These are phyloP conservation scores for Zasmidium cellare DNA, from an alignment of 2,329 filamentous ascomycete genomes.

Conservation along the genomic window DNA sequence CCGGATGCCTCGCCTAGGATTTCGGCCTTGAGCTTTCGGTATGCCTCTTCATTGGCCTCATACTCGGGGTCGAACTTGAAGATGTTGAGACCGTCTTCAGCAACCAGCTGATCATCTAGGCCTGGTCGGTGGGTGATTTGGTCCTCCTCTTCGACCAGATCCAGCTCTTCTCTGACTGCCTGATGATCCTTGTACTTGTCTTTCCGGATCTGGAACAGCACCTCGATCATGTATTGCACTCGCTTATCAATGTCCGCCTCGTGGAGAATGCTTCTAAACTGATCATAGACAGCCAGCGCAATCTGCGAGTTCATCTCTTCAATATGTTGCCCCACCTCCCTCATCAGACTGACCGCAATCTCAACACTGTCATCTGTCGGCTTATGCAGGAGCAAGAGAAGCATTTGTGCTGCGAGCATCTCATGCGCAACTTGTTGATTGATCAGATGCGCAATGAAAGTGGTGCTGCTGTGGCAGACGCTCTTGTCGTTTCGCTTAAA, in stretches of 20 bases:
- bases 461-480: slow-evolving; percentile 88
- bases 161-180: slow-evolving; percentile 85
- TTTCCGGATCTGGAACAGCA: slow-evolving; percentile 93
- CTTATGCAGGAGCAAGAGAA: slow-evolving; percentile 88
- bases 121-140: slow-evolving; percentile 89
- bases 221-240: slow-evolving; percentile 99
- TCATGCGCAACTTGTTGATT: slow-evolving; percentile 97
- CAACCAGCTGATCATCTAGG: slow-evolving; percentile 79
- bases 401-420: slow-evolving; percentile 87
- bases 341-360: slow-evolving; percentile 90
- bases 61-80: slow-evolving; percentile 93
- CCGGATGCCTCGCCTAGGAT: slow-evolving; percentile 79
- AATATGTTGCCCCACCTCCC: slow-evolving; percentile 89
- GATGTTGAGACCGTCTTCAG: slow-evolving; percentile 86
- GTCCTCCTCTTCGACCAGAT: slow-evolving; percentile 95
- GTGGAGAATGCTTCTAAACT: slow-evolving; percentile 92
- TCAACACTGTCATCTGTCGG: slow-evolving; percentile 97
- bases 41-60: slow-evolving; percentile 87
- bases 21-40: slow-evolving; percentile 86
- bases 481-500: slow-evolving; percentile 97
- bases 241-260: slow-evolving; percentile 97
- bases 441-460: slow-evolving; percentile 90
- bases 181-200: slow-evolving; percentile 96
- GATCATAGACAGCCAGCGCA: slow-evolving; percentile 87
- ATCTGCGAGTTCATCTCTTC: slow-evolving; percentile 94